phyloP scores from a whole-genome alignment of 495 filamentous ascomycete genomes.

The Niebla homalea region DNA sequence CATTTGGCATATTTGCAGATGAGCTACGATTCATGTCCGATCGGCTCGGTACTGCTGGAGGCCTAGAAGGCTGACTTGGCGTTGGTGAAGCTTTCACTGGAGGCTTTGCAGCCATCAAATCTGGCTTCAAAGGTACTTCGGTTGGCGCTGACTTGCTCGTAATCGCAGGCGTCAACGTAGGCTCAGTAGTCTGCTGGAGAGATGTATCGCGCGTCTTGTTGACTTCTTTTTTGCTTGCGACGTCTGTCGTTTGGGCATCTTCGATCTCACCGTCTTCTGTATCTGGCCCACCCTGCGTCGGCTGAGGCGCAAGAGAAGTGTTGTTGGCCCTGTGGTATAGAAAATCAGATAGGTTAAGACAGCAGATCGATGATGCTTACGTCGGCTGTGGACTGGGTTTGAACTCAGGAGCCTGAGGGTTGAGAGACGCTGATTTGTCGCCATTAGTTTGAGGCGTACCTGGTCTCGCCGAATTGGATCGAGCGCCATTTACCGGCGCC shows the following conservation, averaged over 20 bases:
- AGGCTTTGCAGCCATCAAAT: neutral
- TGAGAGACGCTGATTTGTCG: constrained; percentile 27
- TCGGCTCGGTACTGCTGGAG: constrained; percentile 3
- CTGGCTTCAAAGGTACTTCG: neutral
- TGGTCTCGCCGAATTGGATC: constrained; percentile 21
- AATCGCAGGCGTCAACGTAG: neutral
- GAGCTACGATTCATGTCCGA: constrained; percentile 9
- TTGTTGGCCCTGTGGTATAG: constrained; percentile 20
- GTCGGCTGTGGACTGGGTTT: constrained; percentile 24
- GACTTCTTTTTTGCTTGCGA: constrained; percentile 9
- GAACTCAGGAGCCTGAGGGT: constrained; percentile 36
- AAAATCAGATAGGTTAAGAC: constrained; percentile 26
- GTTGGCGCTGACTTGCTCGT: neutral
- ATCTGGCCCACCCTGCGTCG: constrained; percentile 31
- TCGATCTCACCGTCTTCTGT: constrained; percentile 73
- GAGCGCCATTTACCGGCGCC: constrained; percentile 13
- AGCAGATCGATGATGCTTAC: constrained; percentile 25
- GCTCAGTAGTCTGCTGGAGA: neutral
- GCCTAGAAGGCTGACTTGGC: neutral
- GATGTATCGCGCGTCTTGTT: neutral
- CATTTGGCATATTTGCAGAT: constrained; percentile 6
- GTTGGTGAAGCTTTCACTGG: neutral
- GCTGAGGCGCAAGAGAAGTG: constrained; percentile 21
- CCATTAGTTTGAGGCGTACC: constrained; percentile 27
- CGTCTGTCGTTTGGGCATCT: constrained; percentile 42